Base-by-base conservation (phyloP, 176 grass and related monocot species). In the Oryza punctata region DNA sequence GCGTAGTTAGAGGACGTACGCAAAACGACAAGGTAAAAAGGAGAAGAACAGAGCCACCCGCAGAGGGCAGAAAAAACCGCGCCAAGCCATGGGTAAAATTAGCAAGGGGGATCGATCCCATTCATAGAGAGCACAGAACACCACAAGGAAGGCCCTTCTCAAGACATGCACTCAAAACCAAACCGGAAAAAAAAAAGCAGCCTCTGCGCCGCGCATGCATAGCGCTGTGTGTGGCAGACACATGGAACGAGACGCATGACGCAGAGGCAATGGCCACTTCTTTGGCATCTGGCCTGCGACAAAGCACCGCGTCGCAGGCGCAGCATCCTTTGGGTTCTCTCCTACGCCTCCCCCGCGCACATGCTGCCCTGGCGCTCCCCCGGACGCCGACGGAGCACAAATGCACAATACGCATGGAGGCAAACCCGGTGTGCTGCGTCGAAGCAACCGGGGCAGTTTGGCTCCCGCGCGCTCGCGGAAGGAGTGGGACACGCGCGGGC, bases 111-210 rank as follows among this genome's bases (percentile, higher is more conserved):
- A 14, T 76, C 38, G 26, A 37, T 32, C 27, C n/a, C 23, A 70
- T 19, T 63, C 7, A 54, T 23, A 11, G 69, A 44, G 33, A 74
- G 26, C 80, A 5, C 44, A 79, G 61, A 84, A 79, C 81, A 68
- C 81, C 74, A 68, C 68, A 68, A 28, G 5, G 21, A 37, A n/a
- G 45, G 45, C 44, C 68, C 45, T 84, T 79, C 68, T 79, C 73
- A 72, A 83, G 80, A 67, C 59, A 7, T 43, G 44, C 86, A 6
- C 80, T 73, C 80, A 83, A 78, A 88, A 54, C 75, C 75, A 70
- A 64, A 29, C 44, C 43, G 3, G 5, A 2, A 38, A 1, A 14
- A 10, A n/a, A n/a, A n/a, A n/a, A n/a, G n/a, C n/a, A n/a, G n/a
- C n/a, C n/a, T n/a, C n/a, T 25, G 64, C 27, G 2, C 49, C 27